phyloP scores from a whole-genome alignment of 257 asterid species.

The Salvia miltiorrhiza region DNA sequence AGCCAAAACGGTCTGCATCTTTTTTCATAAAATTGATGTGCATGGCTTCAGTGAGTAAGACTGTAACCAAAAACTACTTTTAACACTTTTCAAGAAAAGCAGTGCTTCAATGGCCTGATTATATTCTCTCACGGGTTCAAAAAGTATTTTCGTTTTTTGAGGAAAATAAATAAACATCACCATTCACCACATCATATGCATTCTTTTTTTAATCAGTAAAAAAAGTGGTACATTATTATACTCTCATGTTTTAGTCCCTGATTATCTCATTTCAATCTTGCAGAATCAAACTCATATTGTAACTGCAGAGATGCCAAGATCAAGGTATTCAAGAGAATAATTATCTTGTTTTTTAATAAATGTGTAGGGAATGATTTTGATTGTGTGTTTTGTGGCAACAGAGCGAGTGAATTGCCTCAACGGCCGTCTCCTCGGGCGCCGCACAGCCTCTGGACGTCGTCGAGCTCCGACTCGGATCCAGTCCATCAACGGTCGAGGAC shows the following conservation, averaged over 20 bases:
- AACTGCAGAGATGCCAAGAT: conserved; percentile 54
- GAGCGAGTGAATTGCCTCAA: conserved; percentile 63
- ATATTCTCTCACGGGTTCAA: conserved; percentile 12
- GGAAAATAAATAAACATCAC: background rate
- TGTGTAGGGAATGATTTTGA: background rate
- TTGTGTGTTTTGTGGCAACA: conserved; percentile 18
- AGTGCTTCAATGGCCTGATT: conserved; percentile 12
- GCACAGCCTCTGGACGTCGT: conserved; percentile 51
- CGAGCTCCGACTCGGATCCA: conserved; percentile 70
- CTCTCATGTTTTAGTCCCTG: background rate
- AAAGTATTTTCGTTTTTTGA: background rate
- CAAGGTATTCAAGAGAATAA: conserved; percentile 45
- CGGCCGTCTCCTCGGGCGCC: conserved; percentile 65
- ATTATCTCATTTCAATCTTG: conserved; percentile 13
- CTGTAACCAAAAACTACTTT: conserved; percentile 27
- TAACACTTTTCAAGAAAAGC: conserved; percentile 29
- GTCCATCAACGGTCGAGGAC: conserved; percentile 45
- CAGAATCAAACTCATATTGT: conserved; percentile 21
- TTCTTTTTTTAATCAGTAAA: background rate
- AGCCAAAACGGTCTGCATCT: conserved; percentile 31
- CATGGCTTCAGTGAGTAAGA: conserved; percentile 31
- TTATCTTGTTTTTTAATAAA: background rate
- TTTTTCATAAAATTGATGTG: conserved; percentile 41
- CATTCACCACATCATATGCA: background rate
- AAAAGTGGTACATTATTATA: background rate